Conservation (phyloP, 768 basidiomycete genomes). For the Pulveroboletus sp. region DNA sequence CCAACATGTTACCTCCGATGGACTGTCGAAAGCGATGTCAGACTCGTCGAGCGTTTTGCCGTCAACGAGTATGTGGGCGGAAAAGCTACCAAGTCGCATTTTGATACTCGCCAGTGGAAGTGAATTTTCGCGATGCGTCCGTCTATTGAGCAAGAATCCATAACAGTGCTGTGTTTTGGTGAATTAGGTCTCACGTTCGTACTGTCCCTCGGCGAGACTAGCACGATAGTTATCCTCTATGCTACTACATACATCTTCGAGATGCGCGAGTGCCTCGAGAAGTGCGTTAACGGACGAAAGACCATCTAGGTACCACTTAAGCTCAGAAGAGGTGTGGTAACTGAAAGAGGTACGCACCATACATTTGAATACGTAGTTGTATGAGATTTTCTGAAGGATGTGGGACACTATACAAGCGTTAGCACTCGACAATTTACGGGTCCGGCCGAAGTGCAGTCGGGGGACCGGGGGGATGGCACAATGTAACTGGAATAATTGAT, state of each 20-base stretch:
- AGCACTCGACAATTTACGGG: not conserved
- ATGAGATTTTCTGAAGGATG: slow-evolving; percentile 98
- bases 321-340: not conserved
- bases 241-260: slow-evolving; percentile 71
- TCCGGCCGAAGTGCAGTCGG: not conserved
- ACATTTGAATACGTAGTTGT: slow-evolving; percentile 99
- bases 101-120: too few species aligned
- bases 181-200: too few species aligned
- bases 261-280: slow-evolving; percentile 66
- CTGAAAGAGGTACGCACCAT: slow-evolving; percentile 58
- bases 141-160: too few species aligned
- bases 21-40: slow-evolving; percentile 2
- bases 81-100: slow-evolving; percentile 16
- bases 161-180: too few species aligned
- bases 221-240: slow-evolving; percentile 65
- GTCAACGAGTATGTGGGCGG: slow-evolving; percentile 11
- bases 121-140: too few species aligned
- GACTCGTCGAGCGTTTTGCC: slow-evolving; percentile 13
- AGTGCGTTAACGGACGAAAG: slow-evolving; percentile 84
- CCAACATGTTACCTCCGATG: slow-evolving; percentile 18
- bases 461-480: slow-evolving; percentile 6
- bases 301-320: slow-evolving; percentile 52
- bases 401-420: slow-evolving; percentile 41
- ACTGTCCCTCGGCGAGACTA: slow-evolving; percentile 51
- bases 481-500: slow-evolving; percentile 19